Percentiles rank a stretch among this genome's conserved stretches.
Evolutionary conservation across 257 asterid genomes (phyloP).

Genomic region (Solanum corneliomulleri): DNA sequence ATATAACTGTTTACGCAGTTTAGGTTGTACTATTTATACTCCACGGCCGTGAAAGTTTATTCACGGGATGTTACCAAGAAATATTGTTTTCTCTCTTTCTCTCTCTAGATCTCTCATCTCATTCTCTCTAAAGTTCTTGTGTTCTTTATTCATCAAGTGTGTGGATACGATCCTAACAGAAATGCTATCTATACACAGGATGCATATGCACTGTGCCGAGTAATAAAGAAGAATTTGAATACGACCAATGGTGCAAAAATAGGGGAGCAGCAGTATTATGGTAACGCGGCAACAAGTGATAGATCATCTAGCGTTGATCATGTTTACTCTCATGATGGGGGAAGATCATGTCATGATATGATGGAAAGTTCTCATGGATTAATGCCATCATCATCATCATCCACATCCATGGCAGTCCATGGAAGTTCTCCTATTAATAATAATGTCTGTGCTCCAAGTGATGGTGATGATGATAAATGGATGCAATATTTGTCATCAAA

Average conservation of each 20-base stretch:
- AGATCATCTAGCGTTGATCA: conserved; percentile 45
- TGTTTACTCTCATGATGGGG: conserved; percentile 18
- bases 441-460: conserved; percentile 15
- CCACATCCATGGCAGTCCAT: conserved; percentile 18
- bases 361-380: conserved; percentile 7
- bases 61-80: no score
- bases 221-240: conserved; percentile 74
- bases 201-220: conserved; percentile 85
- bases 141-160: no score
- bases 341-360: conserved; percentile 9
- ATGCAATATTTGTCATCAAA: conserved; percentile 70
- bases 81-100: no score
- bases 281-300: conserved; percentile 25
- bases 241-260: conserved; percentile 22
- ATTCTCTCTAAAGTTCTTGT: no score
- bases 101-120: no score
- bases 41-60: no score
- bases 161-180: no score
- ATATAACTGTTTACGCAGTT: no score
- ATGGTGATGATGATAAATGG: conserved; percentile 51
- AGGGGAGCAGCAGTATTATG: conserved; percentile 15
- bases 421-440: conserved; percentile 1
- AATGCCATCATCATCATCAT: not conserved
- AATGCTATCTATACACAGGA: conserved; percentile 28
- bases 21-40: no score